phyloP scores from a whole-genome alignment of 2,329 filamentous ascomycete genomes.

The Blumeria graminis region DNA sequence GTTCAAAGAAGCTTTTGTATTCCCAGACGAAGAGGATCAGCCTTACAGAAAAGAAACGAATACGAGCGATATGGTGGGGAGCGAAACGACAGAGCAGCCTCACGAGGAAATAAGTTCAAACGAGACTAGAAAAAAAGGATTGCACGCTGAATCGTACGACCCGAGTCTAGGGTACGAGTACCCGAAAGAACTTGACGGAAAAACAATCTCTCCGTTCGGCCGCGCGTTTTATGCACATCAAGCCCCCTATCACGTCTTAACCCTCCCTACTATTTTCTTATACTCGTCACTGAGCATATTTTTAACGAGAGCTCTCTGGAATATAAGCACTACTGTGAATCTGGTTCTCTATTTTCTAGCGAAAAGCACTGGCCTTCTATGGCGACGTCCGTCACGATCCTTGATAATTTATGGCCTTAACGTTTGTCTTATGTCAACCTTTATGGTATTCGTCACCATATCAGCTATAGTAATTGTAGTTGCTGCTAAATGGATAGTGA shows the following conservation, averaged over 20 bases:
- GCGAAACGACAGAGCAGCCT: neutral
- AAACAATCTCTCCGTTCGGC: conserved; percentile 24
- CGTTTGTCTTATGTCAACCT: conserved; percentile 17
- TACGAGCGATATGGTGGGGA: neutral
- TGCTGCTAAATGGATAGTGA: conserved; percentile 25
- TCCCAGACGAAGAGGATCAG: neutral
- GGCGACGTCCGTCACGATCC: conserved; percentile 10
- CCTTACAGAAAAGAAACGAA: neutral
- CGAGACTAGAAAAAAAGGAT: too few relatives aligned
- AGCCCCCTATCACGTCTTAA: conserved; percentile 25
- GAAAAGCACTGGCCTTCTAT: conserved; percentile 13
- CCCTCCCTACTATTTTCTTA: conserved; percentile 22
- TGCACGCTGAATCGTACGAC: neutral
- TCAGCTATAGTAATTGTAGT: conserved; percentile 18
- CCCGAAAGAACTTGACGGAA: too few relatives aligned
- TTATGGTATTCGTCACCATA: conserved; percentile 21
- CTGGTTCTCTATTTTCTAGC: conserved; percentile 19
- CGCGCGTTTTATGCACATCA: conserved; percentile 28
- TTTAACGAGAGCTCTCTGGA: conserved; percentile 26
- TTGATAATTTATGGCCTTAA: conserved; percentile 20
- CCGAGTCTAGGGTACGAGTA: neutral
- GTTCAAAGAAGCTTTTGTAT: neutral
- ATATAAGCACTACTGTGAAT: conserved; percentile 22
- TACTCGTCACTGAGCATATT: conserved; percentile 25
- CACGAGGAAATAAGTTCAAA: neutral